These are phyloP conservation scores for Myriosclerotinia duriaeana DNA, from an alignment of 2,329 filamentous ascomycete species.

Conservation along the genomic window DNA sequence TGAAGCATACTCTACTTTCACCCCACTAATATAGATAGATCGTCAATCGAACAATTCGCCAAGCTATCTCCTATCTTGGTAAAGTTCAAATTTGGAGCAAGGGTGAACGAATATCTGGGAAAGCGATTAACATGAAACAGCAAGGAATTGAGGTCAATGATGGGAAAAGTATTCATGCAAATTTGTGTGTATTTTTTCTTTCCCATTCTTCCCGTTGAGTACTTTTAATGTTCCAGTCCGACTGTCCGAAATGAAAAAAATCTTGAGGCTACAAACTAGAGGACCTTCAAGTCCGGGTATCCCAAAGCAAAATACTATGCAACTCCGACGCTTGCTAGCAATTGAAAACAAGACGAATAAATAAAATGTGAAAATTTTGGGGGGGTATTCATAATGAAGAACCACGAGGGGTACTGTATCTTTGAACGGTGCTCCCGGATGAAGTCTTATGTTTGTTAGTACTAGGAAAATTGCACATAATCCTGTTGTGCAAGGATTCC, in stretches of 20 bases:
- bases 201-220: conserved; percentile 4
- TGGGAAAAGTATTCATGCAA: background rate
- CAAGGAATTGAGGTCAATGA: background rate
- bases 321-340: conserved; percentile 1
- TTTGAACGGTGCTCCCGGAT: background rate
- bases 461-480: conserved; percentile 53
- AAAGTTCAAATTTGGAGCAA: background rate
- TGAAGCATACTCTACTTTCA: conserved; percentile 3
- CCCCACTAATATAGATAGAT: background rate
- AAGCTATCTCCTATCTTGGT: background rate
- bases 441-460: conserved; percentile 22
- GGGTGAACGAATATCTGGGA: background rate
- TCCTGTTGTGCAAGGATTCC: conserved; percentile 60
- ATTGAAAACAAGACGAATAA: background rate
- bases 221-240: conserved; percentile 1
- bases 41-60: background rate
- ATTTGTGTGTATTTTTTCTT: conserved; percentile 19
- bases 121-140: background rate
- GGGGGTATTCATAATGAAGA: conserved; percentile 8
- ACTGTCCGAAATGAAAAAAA: conserved; percentile 2
- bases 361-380: background rate
- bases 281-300: conserved; percentile 20
- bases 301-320: conserved; percentile 10
- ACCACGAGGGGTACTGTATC: background rate
- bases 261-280: conserved; percentile 8